Evolutionary conservation across 2,329 filamentous ascomycete species (phyloP).

Genomic region (Fusarium nelsonii): DNA sequence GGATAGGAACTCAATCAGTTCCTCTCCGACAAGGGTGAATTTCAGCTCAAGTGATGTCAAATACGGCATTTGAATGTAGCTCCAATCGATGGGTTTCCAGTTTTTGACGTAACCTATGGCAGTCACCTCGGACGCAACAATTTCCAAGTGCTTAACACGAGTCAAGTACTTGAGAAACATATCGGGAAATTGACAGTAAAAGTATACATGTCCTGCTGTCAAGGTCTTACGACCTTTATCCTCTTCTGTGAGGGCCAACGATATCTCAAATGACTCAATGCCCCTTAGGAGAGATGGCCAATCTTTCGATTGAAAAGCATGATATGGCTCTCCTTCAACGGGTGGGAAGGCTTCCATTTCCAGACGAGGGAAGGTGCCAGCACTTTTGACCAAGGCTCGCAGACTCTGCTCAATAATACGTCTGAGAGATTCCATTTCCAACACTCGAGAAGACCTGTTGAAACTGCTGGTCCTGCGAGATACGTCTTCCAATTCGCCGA

Average conservation of each 20-base stretch:
- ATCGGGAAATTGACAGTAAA: no score
- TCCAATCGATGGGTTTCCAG: background rate
- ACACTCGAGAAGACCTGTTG: no score
- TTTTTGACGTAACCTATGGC: no score
- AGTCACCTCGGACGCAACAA: no score
- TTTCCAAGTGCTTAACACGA: no score
- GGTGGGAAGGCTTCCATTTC: background rate
- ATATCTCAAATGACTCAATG: background rate
- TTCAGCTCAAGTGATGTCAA: background rate
- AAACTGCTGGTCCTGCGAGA: no score
- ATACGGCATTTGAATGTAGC: accelerated
- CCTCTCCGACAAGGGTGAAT: background rate
- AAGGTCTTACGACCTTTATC: no score
- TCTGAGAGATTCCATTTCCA: background rate
- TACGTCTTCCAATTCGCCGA: no score
- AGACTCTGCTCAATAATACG: background rate
- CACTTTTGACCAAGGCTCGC: background rate
- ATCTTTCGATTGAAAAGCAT: background rate
- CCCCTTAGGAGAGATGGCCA: background rate
- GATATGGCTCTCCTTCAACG: background rate
- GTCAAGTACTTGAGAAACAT: no score
- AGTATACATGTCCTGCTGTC: no score
- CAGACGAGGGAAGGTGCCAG: background rate
- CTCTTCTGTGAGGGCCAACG: no score
- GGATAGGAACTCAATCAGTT: background rate